A percentile compares a stretch with the other conserved stretches of the same genome.
phyloP scores from a whole-genome alignment of 1,284 basidiomycete genomes.

The Leccinum griseonigrum region DNA sequence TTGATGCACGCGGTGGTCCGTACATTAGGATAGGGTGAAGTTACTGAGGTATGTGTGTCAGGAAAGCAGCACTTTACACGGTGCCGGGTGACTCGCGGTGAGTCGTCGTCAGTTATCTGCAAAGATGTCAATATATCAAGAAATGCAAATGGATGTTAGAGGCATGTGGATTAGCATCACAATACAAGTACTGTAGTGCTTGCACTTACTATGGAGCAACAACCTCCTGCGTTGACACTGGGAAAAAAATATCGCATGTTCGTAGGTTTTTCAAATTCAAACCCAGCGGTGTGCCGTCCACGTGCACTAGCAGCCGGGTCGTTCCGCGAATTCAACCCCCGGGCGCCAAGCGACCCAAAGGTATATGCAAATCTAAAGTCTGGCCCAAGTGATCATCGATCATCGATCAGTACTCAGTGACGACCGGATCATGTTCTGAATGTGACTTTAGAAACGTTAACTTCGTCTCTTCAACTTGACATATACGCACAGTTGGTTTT shows the following conservation, averaged over 20 bases:
- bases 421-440: not conserved
- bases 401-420: not conserved
- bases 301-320: not conserved
- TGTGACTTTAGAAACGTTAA: not conserved
- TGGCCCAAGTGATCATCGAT: not conserved
- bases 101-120: not conserved
- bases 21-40: conserved; percentile 13
- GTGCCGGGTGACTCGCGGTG: not conserved
- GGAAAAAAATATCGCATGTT: not conserved
- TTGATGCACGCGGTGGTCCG: conserved; percentile 12
- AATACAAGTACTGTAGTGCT: not conserved
- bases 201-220: not conserved
- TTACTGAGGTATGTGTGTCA: not conserved
- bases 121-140: not conserved
- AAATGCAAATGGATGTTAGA: not conserved
- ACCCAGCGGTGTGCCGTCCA: not conserved
- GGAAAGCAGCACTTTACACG: not conserved
- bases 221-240: not conserved
- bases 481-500: not conserved
- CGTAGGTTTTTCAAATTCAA: not conserved
- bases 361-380: not conserved
- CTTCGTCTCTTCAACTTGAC: not conserved
- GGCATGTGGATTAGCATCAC: not conserved
- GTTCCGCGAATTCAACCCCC: not conserved
- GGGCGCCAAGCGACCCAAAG: too few species aligned